Evolutionary conservation across 2,329 filamentous ascomycete species (phyloP), one percentile per base, ranked within the genome.

Genomic region (Trichoderma citrinoviride): DNA sequence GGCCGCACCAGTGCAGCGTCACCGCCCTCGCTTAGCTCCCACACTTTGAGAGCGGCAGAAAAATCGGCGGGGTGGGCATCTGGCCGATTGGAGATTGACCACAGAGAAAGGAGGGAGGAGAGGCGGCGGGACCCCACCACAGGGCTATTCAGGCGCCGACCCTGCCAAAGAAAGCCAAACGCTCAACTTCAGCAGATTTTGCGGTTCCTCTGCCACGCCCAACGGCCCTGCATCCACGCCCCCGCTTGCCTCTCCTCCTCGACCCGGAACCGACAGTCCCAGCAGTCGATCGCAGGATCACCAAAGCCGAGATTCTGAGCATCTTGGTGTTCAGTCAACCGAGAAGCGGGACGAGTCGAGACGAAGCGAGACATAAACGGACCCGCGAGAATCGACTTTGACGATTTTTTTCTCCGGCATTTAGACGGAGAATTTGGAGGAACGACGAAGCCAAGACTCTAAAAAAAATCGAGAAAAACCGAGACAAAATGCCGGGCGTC

Each of bases 21-120:
- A 79, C 72, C 75, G 76, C 73, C 71, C 75, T 78, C 76, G 76
- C 73, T 77, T 80, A 79, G 73, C 74, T 72, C 75, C 75, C 77
- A 78, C 77, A 78, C 72, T 75, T 71, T 67, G 60, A 66, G 65
- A 54, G 68, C 66, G 76, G 72, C 73, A 76, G 75, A 78, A 77
- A 78, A 74, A 71, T 75, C 73, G 74, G 76, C 76, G 75, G 75
- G 75, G 76, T 75, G 72, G 67, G 43, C 27, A 60, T 43, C 33
- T 44, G 25, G 61, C 29, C 40, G 60, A 62, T 58, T 62, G 44
- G 33, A 53, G 52, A 57, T 58, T 63, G 65, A 61, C 61, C 61
- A 66, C 58, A 60, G 49, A 52, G 49, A 52, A 33, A 46, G 60
- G 54, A 61, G 53, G 27, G 37, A 56, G 55, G 58, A 58, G 57